These are phyloP conservation scores for Colletotrichum filicis DNA, from an alignment of 2,329 filamentous ascomycete genomes.

Conservation along the genomic window DNA sequence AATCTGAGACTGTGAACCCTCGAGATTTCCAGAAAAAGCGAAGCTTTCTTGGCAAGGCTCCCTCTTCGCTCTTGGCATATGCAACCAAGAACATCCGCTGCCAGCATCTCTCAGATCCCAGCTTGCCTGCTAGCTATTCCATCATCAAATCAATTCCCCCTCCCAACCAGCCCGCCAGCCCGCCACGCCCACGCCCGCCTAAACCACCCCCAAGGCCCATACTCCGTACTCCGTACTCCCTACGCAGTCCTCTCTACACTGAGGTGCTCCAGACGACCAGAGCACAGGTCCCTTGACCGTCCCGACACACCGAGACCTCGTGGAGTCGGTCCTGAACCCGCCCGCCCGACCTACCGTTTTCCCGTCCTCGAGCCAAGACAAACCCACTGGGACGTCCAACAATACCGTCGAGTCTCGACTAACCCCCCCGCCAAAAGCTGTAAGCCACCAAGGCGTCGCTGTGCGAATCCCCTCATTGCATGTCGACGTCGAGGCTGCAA, in stretches of 20 bases:
- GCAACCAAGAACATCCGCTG: slow-evolving; percentile 36
- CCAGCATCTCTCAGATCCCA: slow-evolving; percentile 37
- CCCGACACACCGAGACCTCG: slow-evolving; percentile 32
- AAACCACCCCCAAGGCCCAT: slow-evolving; percentile 10
- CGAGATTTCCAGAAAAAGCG: slow-evolving; percentile 36
- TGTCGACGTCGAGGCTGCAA: slow-evolving; percentile 33
- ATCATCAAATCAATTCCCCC: slow-evolving; percentile 34
- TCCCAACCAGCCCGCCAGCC: no score
- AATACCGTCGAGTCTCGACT: background rate
- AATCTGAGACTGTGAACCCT: slow-evolving; percentile 37
- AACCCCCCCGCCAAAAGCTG: slow-evolving; percentile 13
- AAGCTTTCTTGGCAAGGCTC: slow-evolving; percentile 39
- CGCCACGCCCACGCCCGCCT: no score
- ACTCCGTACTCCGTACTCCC: no score
- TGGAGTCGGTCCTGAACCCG: slow-evolving; percentile 30
- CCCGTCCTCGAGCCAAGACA: slow-evolving; percentile 8
- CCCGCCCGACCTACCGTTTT: slow-evolving; percentile 11
- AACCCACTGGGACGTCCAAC: background rate
- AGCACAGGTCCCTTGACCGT: slow-evolving; percentile 29
- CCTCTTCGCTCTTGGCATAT: slow-evolving; percentile 38
- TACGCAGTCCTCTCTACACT: no score
- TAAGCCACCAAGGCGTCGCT: slow-evolving; percentile 26
- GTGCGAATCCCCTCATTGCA: slow-evolving; percentile 33
- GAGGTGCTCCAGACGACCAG: background rate
- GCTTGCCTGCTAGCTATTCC: slow-evolving; percentile 34